A percentile compares a stretch with the other conserved stretches of the same genome.
phyloP scores from a whole-genome alignment of 805 yeast species.

The Scheffersomyces lignosus region DNA sequence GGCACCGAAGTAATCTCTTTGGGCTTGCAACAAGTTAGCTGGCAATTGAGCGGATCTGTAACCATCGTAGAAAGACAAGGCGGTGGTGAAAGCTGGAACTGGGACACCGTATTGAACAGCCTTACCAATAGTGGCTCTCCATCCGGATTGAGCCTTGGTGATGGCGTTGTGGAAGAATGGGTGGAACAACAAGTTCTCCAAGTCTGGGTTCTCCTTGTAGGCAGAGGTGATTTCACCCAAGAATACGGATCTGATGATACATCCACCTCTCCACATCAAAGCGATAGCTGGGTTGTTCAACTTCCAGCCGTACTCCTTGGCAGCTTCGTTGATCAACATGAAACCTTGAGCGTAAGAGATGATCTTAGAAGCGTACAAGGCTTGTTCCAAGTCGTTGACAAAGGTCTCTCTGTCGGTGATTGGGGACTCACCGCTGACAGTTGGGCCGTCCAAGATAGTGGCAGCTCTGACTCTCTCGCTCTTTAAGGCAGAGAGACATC shows the following conservation, averaged over 20 bases:
- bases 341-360: conserved; percentile 99
- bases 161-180: conserved; percentile 92
- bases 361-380: conserved; percentile 96
- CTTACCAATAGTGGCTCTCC: conserved; percentile 85
- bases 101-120: conserved; percentile 89
- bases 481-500: conserved; percentile 93
- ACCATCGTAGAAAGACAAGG: conserved; percentile 97
- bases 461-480: conserved; percentile 89
- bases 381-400: conserved; percentile 94
- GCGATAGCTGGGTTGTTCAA: conserved; percentile 98
- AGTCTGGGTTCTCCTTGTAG: conserved; percentile 87
- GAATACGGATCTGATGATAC: conserved; percentile 98
- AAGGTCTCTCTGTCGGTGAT: conserved; percentile 77
- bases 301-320: conserved; percentile 94
- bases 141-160: conserved; percentile 88
- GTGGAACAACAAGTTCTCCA: conserved; percentile 94
- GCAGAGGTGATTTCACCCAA: conserved; percentile 96
- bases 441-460: conserved; percentile 75
- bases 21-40: conserved; percentile 98
- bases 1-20: conserved; percentile 99
- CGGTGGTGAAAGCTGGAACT: conserved; percentile 97
- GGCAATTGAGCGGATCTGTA: conserved; percentile 95
- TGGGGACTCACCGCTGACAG: conserved; percentile 56
- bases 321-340: conserved; percentile 99
- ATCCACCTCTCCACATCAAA: conserved; percentile 99